Conservation (phyloP, 2,329 filamentous ascomycete genomes). For the Pyricularia pennisetigena region DNA sequence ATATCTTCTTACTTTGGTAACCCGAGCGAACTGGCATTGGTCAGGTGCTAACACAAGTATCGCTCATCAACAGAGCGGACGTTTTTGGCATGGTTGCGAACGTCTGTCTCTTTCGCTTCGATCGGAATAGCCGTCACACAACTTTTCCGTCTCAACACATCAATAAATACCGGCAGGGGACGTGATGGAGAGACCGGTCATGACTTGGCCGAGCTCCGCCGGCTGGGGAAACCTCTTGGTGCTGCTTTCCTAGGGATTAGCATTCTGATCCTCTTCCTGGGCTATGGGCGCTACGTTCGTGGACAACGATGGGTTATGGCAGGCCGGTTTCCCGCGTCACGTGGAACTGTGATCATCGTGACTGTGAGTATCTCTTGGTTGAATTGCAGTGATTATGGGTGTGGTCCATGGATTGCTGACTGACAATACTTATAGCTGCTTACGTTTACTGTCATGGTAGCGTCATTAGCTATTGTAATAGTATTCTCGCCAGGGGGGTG, state of each 20-base stretch:
- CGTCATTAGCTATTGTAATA: constrained; percentile 45
- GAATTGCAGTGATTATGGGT: neutral
- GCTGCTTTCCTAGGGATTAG: constrained; percentile 68
- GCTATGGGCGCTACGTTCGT: constrained; percentile 71
- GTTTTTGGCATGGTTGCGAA: constrained; percentile 78
- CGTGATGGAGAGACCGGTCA: constrained; percentile 12
- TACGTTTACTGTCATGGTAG: constrained; percentile 52
- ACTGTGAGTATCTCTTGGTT: neutral
- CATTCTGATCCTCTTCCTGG: constrained; percentile 64
- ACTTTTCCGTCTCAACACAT: constrained; percentile 72
- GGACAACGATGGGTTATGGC: constrained; percentile 70
- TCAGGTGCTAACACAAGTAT: neutral
- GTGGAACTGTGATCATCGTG: constrained; percentile 64
- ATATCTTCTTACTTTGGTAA: constrained; percentile 1
- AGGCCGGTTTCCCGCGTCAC: constrained; percentile 70
- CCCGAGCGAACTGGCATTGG: no score
- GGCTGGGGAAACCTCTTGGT: constrained; percentile 64
- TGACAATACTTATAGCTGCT: constrained; percentile 34
- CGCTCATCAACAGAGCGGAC: constrained; percentile 28
- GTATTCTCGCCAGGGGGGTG: neutral
- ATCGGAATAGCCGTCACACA: constrained; percentile 80
- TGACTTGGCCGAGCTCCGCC: constrained; percentile 32
- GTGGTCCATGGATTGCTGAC: neutral
- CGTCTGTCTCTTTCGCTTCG: constrained; percentile 69
- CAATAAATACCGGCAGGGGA: constrained; percentile 30